Percentiles rank a stretch among this genome's conserved stretches.
Conservation (phyloP, 208 protist genomes). For the Polymyxa betae region DNA sequence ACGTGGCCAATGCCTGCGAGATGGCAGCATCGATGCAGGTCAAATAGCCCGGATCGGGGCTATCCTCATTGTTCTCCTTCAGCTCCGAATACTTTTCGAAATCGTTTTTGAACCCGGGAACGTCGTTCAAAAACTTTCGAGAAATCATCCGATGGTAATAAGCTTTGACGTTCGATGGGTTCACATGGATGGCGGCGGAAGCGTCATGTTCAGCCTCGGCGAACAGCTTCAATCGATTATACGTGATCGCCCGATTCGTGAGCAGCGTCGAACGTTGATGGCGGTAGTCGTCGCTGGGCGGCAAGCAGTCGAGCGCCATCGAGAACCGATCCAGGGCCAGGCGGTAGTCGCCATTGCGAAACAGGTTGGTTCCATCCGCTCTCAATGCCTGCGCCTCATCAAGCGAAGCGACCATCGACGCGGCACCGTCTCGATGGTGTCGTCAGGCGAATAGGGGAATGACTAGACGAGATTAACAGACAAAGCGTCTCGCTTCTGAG, state of each 20-base stretch:
- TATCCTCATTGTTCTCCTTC: too few relatives aligned
- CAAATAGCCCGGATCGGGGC: too few relatives aligned
- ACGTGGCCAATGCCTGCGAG: too few relatives aligned
- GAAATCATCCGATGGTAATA: constrained; percentile 2
- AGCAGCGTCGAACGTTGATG: neutral
- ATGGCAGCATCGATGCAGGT: too few relatives aligned
- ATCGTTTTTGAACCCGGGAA: neutral
- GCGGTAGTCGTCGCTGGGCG: neutral
- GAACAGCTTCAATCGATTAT: neutral
- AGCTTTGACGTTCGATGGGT: neutral
- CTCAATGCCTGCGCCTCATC: neutral
- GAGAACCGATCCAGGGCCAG: neutral
- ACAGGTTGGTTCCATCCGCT: neutral
- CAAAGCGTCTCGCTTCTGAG: neutral
- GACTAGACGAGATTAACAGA: neutral
- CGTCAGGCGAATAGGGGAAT: neutral
- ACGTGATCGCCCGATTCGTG: neutral
- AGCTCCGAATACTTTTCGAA: neutral
- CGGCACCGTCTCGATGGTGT: neutral
- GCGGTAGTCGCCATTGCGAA: constrained; percentile 5
- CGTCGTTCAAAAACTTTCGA: neutral
- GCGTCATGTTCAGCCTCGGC: neutral
- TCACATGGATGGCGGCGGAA: neutral
- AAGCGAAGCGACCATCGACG: neutral
- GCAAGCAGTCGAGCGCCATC: neutral